Evolutionary conservation across 176 grass and related monocot genomes (phyloP), one percentile per base, ranked within the genome.

Genomic region (Pontederia crassipes): DNA sequence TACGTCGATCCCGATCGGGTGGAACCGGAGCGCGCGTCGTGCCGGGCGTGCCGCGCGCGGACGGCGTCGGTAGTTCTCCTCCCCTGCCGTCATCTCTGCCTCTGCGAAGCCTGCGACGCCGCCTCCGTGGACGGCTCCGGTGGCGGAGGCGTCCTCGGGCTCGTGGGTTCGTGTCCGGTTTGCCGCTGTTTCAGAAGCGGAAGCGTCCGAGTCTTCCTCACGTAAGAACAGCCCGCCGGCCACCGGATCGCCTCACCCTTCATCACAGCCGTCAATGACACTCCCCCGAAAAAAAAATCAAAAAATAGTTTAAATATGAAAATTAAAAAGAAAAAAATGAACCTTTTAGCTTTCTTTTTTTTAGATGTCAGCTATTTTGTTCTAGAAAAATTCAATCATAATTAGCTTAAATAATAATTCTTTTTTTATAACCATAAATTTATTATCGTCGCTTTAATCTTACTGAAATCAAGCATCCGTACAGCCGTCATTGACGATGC

Each of bases 121-220:
- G 83, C 71, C 46, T 65, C 68, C 49, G 69, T 67, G 32, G 47
- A 49, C 62, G 81, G 68, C 11, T 79, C 14, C 9, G 48, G 65
- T 55, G 46, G 75, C 77, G 59, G 32, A 40, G 32, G 32, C 32
- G 6, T 40, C 32, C 4, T 40, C 32, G 32, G 32, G 32, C 32
- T 40, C 32, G 32, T 1, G 32, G 6, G 32, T 40, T 45, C 85
- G 61, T 97, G 92, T 69, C 92, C 84, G 3, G 78, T 91, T 17
- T 97, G 92, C 79, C 75, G 73, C 60, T 82, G 76, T 70, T 81
- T 82, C 59, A 78, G 87, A 47, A 88, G 78, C 46, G 87, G 84
- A 15, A 88, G 81, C 85, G 81, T 97, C 49, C 82, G 80, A 59
- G 87, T 76, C 74, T 80, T 88, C 72, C 64, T 97, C 64, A 85